Evolutionary conservation across 768 basidiomycete species (phyloP), one percentile per base, ranked within the genome.

Genomic region (Pleurotus tuber-regium): DNA sequence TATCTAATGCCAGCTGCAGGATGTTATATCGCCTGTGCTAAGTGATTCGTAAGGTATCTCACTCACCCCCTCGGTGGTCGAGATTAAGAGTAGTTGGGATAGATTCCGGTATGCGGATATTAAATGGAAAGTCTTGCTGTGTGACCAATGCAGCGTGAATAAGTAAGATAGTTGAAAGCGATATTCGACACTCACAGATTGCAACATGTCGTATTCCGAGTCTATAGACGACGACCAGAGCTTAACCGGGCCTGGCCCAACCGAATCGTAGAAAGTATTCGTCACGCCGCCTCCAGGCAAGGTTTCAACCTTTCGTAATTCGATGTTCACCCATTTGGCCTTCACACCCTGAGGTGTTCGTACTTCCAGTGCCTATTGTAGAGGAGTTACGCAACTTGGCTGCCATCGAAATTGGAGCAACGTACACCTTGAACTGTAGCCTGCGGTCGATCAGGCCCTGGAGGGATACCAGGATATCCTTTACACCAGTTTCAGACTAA

Each of bases 311-410:
- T 94, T 94, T 58, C 91, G 83, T 64, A 97, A 76, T 69, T 96
- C 93, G 54, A 97, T 83, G 57, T 87, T 83, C 21, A 98, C 86
- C 86, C 90, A 96, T 68, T 92, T 91, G 23, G 90, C 90, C 71
- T 92, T 94, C 63, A 91, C 80, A 12, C 89, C 87, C 55, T 83
- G 78, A 2, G 75, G 72, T 4, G 85, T 76, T 14, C 94, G 84
- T 10, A 98, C 79, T 66, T 98, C 94, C 46, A 98, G 80, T 16
- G 90, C 86, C 91, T 93, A 57, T 21, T 41, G 56, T 53, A 38
- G n/a, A 10, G n/a, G 24, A 19, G 42, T 53, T n/a, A 57, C 63
- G 16, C 54, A 43, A 48, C 11, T 33, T 57, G 26, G 28, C 44
- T 16, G 40, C 14, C 28, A 48, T 39, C 19, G 38, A 47, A 43